phyloP scores from a whole-genome alignment of 2,329 filamentous ascomycete species.

The Fusarium brevicatenulatum region DNA sequence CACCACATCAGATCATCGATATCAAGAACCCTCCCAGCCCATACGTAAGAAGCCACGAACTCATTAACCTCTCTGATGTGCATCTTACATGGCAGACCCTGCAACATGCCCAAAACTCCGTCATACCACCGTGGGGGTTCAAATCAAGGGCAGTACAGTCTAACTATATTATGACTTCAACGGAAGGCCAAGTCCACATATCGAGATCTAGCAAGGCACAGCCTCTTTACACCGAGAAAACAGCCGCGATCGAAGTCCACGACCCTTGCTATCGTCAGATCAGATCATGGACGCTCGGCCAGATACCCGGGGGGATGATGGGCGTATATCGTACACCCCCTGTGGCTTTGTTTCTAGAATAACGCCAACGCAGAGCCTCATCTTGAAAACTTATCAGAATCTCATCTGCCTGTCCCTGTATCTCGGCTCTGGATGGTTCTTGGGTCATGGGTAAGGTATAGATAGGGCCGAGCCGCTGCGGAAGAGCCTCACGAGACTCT shows the following conservation, averaged over 20 bases:
- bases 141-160: not conserved
- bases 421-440: not conserved
- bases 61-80: not conserved
- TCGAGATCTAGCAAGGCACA: conserved; percentile 9
- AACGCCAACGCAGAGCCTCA: conserved; percentile 11
- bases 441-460: not conserved
- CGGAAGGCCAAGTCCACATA: conserved; percentile 29
- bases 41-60: conserved; percentile 8
- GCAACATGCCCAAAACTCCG: not conserved
- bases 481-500: conserved; percentile 8
- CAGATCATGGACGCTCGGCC: conserved; percentile 33
- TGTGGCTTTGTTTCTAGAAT: not conserved
- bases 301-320: conserved; percentile 21
- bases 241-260: conserved; percentile 11
- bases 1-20: conserved; percentile 22
- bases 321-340: conserved; percentile 4
- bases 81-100: not conserved
- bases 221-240: conserved; percentile 29
- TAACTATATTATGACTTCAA: not conserved
- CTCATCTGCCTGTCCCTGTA: conserved; percentile 10
- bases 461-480: conserved; percentile 16
- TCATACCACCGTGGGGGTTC: conserved; percentile 13
- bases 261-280: conserved; percentile 18
- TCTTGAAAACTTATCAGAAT: not conserved
- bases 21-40: not conserved